Conservation (phyloP, 1,284 basidiomycete genomes). For the Cryptococcus deneoformans region DNA sequence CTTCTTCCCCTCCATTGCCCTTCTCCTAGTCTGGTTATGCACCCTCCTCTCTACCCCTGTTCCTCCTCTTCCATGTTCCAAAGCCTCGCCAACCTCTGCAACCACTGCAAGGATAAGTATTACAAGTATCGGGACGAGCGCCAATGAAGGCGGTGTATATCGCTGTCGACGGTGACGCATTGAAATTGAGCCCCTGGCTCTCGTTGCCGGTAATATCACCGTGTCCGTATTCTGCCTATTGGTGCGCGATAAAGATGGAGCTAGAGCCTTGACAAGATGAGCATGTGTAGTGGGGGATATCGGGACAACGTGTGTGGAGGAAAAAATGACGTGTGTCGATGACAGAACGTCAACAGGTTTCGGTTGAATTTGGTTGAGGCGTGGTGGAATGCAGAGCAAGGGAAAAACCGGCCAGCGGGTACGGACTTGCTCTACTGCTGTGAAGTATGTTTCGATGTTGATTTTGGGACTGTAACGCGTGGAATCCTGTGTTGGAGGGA, state of each 20-base stretch:
- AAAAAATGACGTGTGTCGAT: not conserved
- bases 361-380: no score
- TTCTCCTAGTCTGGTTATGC: conserved; percentile 8
- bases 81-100: not conserved
- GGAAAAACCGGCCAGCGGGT: no score
- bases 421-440: no score
- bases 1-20: conserved; percentile 4
- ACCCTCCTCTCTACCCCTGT: conserved; percentile 10
- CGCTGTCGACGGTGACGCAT: conserved; percentile 4
- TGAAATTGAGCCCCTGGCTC: conserved; percentile 1
- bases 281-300: not conserved
- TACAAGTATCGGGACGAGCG: conserved; percentile 7
- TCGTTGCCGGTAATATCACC: not conserved
- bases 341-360: not conserved
- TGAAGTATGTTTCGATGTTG: no score
- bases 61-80: conserved; percentile 2
- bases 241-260: not conserved
- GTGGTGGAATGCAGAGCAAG: no score
- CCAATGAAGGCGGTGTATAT: not conserved
- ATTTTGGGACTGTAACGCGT: no score
- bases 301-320: not conserved
- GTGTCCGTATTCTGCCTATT: not conserved
- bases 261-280: not conserved
- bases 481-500: no score
- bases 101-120: conserved; percentile 1